phyloP scores from a whole-genome alignment of 1,284 basidiomycete species.

The Hemileia vastatrix region DNA sequence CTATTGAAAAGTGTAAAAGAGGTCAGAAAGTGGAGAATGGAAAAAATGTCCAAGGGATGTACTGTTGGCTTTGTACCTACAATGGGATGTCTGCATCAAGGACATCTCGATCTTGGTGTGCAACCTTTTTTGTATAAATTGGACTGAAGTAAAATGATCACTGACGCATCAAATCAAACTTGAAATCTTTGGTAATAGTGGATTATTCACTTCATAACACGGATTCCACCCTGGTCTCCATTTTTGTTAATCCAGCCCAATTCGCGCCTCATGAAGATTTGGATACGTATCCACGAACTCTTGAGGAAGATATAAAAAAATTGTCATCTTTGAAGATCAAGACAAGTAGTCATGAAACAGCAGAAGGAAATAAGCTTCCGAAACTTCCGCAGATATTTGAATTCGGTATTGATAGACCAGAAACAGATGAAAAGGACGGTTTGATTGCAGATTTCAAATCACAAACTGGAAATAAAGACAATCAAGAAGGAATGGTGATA shows the following conservation, averaged over 20 bases:
- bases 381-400: neutral
- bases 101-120: conserved; percentile 77
- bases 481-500: neutral
- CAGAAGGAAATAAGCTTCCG: too few species aligned
- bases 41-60: conserved; percentile 54
- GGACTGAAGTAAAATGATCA: neutral
- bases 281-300: conserved; percentile 75
- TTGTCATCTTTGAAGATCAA: conserved; percentile 60
- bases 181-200: conserved; percentile 39
- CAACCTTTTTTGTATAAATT: conserved; percentile 13
- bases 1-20: too few species aligned
- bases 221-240: conserved; percentile 79
- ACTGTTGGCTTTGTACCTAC: conserved; percentile 87
- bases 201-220: conserved; percentile 62
- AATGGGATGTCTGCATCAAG: conserved; percentile 93
- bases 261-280: conserved; percentile 95
- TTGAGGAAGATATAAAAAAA: conserved; percentile 49
- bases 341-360: too few species aligned
- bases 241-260: conserved; percentile 96
- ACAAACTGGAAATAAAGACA: conserved; percentile 26
- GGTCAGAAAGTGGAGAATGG: conserved; percentile 66
- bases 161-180: neutral
- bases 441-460: conserved; percentile 22
- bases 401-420: too few species aligned
- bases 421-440: too few species aligned